Percentiles rank a stretch among this genome's conserved stretches.
Evolutionary conservation across 1,284 basidiomycete species (phyloP).

Genomic region (Moesziomyces sp.): DNA sequence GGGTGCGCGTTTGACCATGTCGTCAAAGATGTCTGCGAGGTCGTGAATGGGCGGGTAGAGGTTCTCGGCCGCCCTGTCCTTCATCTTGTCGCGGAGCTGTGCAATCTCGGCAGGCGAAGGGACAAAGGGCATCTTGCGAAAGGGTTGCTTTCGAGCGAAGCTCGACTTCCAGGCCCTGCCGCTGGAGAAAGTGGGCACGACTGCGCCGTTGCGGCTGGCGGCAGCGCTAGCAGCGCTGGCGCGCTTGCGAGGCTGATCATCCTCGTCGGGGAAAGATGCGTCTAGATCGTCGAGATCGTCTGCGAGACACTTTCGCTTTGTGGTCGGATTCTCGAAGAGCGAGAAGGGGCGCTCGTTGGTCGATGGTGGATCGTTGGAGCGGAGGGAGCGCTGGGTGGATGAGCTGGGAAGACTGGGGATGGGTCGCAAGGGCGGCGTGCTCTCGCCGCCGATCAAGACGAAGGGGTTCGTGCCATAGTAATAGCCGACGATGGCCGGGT

Average conservation of each 20-base stretch:
- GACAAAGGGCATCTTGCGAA: slow-evolving; percentile 38
- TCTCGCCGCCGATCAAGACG: slow-evolving; percentile 16
- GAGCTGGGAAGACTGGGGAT: slow-evolving; percentile 23
- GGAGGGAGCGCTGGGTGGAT: slow-evolving; percentile 25
- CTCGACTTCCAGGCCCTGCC: slow-evolving; percentile 43
- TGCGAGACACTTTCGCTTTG: slow-evolving; percentile 13
- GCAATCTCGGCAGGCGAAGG: slow-evolving; percentile 31
- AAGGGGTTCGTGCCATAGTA: slow-evolving; percentile 34
- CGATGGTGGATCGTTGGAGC: slow-evolving; percentile 12
- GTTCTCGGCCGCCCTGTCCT: slow-evolving; percentile 37
- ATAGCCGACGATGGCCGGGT: slow-evolving; percentile 14
- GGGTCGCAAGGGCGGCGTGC: slow-evolving; percentile 2
- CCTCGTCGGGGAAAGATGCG: background rate
- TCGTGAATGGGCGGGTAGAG: slow-evolving; percentile 80
- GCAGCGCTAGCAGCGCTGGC: slow-evolving; percentile 5
- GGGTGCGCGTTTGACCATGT: slow-evolving; percentile 80
- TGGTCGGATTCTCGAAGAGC: slow-evolving; percentile 18
- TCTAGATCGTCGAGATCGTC: slow-evolving; percentile 5
- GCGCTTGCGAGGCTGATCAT: slow-evolving; percentile 17
- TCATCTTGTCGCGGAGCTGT: slow-evolving; percentile 20
- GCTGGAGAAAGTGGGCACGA: slow-evolving; percentile 26
- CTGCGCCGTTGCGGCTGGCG: slow-evolving; percentile 7
- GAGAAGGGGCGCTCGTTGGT: slow-evolving; percentile 19
- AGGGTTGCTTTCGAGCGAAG: slow-evolving; percentile 33
- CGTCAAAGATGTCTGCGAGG: slow-evolving; percentile 82